Base-by-base conservation (phyloP, 192 early-diverging fungal species). In the Coemansia sp. region DNA sequence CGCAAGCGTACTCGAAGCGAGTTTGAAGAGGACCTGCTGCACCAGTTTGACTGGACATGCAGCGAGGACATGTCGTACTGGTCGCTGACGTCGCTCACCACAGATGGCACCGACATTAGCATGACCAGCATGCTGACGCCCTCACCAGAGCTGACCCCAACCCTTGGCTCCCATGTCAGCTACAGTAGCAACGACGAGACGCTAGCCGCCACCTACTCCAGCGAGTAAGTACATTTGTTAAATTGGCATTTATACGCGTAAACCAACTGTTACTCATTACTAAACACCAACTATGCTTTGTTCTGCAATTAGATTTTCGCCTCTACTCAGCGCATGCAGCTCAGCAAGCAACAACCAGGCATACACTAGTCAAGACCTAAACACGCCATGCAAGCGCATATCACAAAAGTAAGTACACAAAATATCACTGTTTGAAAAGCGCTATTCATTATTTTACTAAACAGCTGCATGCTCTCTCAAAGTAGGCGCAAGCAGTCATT, bases 41-140 rank as follows among this genome's bases (percentile, higher is more conserved):
- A 28, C 42, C 60, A 62, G 31, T 60, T 58, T 44, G 65, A 60
- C 52, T 67, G 58, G 65, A 60, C 65, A 9, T 27, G 44, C 0
- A 55, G 65, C 35, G 65, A 58, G 7, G 56, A 53, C 32, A 33
- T 65, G 40, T 51, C 64, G 22, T 29, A 52, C 48, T 65, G 47
- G 64, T 65, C 56, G 31, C 38, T 65, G 19, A 45, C 33, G 40
- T 65, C 64, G 30, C 56, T 58, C 10, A 53, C 56, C 4, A 65
- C 64, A 22, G 47, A 58, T 38, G 58, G 56, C 56, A 18, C 50
- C 16, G 29, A 22, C 28, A 35, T 49, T 14, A 54, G 42, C 43
- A 29, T 58, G 11, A 25, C 35, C 40, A 65, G 40, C 31, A 65
- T 65, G 49, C 30, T 57, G 12, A 58, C 64, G 1, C 55, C 64